These are phyloP conservation scores for Peniophora sp. DNA, from an alignment of 1,284 basidiomycete species.

Conservation along the genomic window DNA sequence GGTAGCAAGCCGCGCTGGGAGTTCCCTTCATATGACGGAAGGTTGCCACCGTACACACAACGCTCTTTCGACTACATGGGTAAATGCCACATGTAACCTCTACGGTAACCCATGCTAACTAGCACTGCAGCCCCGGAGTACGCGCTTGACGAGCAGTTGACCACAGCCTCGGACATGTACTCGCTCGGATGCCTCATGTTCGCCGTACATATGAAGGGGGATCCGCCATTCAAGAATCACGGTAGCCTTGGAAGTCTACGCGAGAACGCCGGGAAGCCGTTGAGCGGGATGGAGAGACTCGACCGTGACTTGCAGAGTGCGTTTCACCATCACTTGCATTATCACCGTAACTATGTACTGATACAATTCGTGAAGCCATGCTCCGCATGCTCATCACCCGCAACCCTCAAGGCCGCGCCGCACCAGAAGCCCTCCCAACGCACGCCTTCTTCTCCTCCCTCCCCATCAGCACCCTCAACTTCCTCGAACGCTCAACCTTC, in stretches of 20 bases:
- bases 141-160: constrained; percentile 81
- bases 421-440: constrained; percentile 71
- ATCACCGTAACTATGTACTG: not conserved
- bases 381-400: constrained; percentile 76
- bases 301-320: constrained; percentile 67
- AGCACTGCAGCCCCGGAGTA: constrained; percentile 82
- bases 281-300: constrained; percentile 51
- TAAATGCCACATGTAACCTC: constrained; percentile 23
- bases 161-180: constrained; percentile 91
- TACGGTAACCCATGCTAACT: not conserved
- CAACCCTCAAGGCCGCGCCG: constrained; percentile 64
- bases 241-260: constrained; percentile 76
- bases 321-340: constrained; percentile 3
- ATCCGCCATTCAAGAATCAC: constrained; percentile 83
- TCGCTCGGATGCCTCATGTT: constrained; percentile 88
- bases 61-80: constrained; percentile 94
- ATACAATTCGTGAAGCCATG: constrained; percentile 43
- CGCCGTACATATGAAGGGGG: constrained; percentile 83
- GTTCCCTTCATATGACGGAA: constrained; percentile 83
- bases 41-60: constrained; percentile 77
- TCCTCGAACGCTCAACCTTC: constrained; percentile 93
- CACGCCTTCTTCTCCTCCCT: constrained; percentile 92
- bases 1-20: constrained; percentile 78
- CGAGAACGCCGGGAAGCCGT: constrained; percentile 66
- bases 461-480: constrained; percentile 95